phyloP scores from a whole-genome alignment of 2,329 filamentous ascomycete species.

The Xylariaceae sp. region DNA sequence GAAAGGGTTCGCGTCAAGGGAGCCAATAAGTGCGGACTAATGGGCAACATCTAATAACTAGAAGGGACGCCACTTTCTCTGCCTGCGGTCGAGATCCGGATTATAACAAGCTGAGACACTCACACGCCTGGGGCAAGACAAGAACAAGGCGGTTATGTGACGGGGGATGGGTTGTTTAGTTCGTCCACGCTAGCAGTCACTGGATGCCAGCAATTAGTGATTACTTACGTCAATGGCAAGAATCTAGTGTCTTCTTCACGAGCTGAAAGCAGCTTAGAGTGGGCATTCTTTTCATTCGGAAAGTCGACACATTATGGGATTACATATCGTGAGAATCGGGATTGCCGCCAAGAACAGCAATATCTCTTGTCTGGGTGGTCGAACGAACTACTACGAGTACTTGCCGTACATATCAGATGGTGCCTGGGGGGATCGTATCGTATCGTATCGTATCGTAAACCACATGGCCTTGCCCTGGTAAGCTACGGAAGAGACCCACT shows the following conservation, averaged over 20 bases:
- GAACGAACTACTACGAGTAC: no score
- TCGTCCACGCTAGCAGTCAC: not conserved
- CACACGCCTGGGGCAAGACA: not conserved
- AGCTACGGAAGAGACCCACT: no score
- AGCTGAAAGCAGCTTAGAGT: not conserved
- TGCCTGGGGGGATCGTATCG: no score
- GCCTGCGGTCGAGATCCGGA: not conserved
- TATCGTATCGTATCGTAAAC: no score
- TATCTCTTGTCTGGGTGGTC: no score
- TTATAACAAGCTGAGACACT: not conserved
- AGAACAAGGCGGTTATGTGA: not conserved
- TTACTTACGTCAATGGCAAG: not conserved
- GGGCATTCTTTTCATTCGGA: not conserved
- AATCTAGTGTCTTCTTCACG: not conserved
- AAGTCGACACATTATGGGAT: not conserved
- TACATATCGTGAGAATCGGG: not conserved
- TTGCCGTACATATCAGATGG: no score
- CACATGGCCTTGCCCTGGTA: no score
- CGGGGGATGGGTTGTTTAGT: not conserved
- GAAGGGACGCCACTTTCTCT: not conserved
- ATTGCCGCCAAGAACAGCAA: not conserved
- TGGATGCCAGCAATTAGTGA: not conserved
- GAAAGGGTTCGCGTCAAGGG: not conserved
- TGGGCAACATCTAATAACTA: not conserved
- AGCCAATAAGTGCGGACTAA: not conserved